Evolutionary conservation across 1,284 basidiomycete genomes (phyloP), one percentile per base, ranked within the genome.

Genomic region (Microbotryum lychnidis-dioicae): DNA sequence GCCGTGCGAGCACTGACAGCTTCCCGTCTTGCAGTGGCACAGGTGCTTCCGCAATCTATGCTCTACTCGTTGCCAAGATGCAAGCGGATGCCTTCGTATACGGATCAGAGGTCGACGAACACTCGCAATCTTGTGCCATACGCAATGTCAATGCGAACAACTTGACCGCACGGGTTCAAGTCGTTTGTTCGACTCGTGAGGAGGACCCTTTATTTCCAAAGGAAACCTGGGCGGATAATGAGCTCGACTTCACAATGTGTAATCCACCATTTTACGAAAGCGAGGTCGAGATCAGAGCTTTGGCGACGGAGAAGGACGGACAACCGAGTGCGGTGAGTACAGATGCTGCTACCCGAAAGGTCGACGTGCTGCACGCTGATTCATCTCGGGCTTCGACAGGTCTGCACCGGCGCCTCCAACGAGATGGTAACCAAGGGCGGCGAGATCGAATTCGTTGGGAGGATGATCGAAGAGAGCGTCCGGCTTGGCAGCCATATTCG

Each of bases 201-300:
- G 51, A 44, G 23, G 25, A 33, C 33, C 54, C 31, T 47, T 21
- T 16, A 54, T 48, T n/a, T 27, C 18, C 37, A 3, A 0, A 33
- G 3, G 31, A 14, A 31, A 21, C 23, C 16, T 3, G 6, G 7
- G 8, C 5, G 1, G 4, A 14, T 20, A 27, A 6, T 31, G 75
- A 79, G 25, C 83, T 82, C 73, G 80, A 84, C 61, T 89, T 93
- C 68, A 84, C 84, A 0, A 90, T 97, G 84, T 97, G 92, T 76
- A 97, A 97, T 73, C 94, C 94, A 0, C 93, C 93, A 0, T 97
- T 97, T 76, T 97, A 94, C 72, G 73, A 77, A 16, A 87, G 84
- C 56, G 70, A 73, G 1, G 81, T 84, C 25, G 92, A 97, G 60
- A 81, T 92, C 6, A 69, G 72, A 0, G 74, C 76, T 1, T 83